Evolutionary conservation across 2,329 filamentous ascomycete genomes (phyloP).

Genomic region (Sporothrix dimorphospora): DNA sequence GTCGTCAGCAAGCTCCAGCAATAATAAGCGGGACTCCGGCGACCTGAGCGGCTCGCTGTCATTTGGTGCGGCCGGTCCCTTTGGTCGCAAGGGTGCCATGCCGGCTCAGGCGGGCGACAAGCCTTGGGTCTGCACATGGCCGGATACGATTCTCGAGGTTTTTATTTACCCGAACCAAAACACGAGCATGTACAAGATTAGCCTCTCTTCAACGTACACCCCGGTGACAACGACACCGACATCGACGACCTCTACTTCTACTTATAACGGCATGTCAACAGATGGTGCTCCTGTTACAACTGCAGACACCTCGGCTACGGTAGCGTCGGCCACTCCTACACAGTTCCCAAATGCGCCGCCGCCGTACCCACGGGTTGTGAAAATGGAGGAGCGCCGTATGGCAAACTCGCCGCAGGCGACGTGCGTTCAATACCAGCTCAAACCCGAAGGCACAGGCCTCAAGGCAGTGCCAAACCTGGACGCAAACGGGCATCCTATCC

Average conservation of each 20-base stretch:
- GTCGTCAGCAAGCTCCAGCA: neutral
- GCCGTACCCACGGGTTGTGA: constrained; percentile 56
- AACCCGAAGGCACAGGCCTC: constrained; percentile 41
- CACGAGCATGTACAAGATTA: constrained; percentile 43
- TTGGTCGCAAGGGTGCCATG: constrained; percentile 45
- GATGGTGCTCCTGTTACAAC: neutral
- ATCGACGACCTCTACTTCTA: constrained; percentile 24
- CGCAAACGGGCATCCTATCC: constrained; percentile 45
- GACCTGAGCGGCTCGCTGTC: neutral
- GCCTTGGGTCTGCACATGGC: constrained; percentile 64
- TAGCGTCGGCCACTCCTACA: constrained; percentile 25
- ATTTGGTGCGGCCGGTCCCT: constrained; percentile 31
- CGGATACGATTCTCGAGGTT: constrained; percentile 57
- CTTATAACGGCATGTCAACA: neutral
- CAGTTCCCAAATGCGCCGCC: constrained; percentile 34
- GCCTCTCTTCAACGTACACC: constrained; percentile 28
- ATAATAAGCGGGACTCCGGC: constrained; percentile 35
- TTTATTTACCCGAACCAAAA: constrained; percentile 62
- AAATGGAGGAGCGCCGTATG: constrained; percentile 58
- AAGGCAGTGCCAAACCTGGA: constrained; percentile 43
- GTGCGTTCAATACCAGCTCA: constrained; percentile 55
- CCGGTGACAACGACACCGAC: constrained; percentile 21
- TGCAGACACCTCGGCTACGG: constrained; percentile 22
- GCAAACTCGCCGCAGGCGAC: constrained; percentile 43
- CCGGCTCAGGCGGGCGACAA: constrained; percentile 51